Evolutionary conservation across 495 filamentous ascomycete species (phyloP).

Genomic region (Hypoxylon crocopeplum): DNA sequence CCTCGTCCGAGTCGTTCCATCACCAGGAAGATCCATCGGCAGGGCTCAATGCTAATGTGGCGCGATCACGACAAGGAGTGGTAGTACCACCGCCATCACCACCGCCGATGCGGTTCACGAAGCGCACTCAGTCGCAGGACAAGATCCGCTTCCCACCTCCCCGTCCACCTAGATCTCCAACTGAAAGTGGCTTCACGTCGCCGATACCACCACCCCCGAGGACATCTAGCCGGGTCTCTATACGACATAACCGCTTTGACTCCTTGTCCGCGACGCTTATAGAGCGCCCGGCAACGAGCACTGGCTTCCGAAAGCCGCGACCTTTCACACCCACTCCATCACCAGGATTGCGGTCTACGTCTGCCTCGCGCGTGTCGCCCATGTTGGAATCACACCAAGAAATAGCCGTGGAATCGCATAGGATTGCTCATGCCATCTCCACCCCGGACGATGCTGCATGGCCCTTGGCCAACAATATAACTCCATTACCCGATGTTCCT

Average conservation of each 20-base stretch:
- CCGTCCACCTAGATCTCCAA: conserved; percentile 55
- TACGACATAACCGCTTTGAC: conserved; percentile 51
- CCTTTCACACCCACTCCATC: conserved; percentile 41
- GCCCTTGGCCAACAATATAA: conserved; percentile 54
- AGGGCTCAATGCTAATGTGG: conserved; percentile 23
- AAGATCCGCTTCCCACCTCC: conserved; percentile 54
- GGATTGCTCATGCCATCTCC: conserved; percentile 50
- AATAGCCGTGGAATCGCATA: conserved; percentile 27
- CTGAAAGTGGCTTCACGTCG: conserved; percentile 39
- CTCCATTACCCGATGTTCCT: conserved; percentile 69
- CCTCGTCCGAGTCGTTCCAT: conserved; percentile 60
- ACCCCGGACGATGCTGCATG: conserved; percentile 58
- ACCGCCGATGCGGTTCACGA: conserved; percentile 40
- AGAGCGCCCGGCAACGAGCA: conserved; percentile 49
- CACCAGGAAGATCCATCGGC: conserved; percentile 38
- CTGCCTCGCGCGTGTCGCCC: conserved; percentile 37
- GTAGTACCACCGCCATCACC: conserved; percentile 27
- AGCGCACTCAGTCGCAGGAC: conserved; percentile 55
- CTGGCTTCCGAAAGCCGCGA: conserved; percentile 50
- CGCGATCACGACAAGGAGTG: conserved; percentile 20
- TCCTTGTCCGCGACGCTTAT: conserved; percentile 38
- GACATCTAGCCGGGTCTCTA: conserved; percentile 56
- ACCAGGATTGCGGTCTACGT: conserved; percentile 35
- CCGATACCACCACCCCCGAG: conserved; percentile 51
- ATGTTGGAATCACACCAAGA: conserved; percentile 41